Conservation (phyloP, 106 monocot species). For the Vanilla planifolia region DNA sequence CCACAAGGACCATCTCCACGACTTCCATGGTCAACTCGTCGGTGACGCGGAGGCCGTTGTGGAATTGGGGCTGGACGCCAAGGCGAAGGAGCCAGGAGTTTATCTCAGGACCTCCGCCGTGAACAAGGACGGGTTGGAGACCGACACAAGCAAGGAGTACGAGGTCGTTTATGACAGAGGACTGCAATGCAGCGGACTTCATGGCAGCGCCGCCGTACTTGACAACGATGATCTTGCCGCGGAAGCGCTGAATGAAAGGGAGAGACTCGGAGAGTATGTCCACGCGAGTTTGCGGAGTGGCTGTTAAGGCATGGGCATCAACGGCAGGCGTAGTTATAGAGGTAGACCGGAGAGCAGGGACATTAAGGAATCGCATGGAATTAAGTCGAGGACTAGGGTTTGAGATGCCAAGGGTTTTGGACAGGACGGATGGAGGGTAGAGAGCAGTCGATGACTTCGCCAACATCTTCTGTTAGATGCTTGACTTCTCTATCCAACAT, state of each 20-base stretch:
- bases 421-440: not conserved
- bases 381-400: constrained; percentile 9
- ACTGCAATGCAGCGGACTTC: constrained; percentile 55
- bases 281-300: constrained; percentile 44
- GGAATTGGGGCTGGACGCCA: constrained; percentile 61
- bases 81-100: constrained; percentile 68
- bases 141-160: constrained; percentile 91
- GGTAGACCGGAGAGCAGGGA: not conserved
- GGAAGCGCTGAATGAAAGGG: constrained; percentile 88
- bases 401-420: constrained; percentile 8
- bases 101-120: constrained; percentile 93
- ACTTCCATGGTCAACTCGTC: constrained; percentile 93
- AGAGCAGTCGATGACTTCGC: constrained; percentile 1
- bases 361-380: not conserved
- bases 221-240: constrained; percentile 86
- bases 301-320: not conserved
- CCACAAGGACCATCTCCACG: constrained; percentile 95
- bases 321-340: not conserved
- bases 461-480: not conserved
- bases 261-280: constrained; percentile 90
- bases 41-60: constrained; percentile 86
- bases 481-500: not conserved
- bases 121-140: constrained; percentile 79
- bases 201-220: constrained; percentile 97
- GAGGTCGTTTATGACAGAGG: constrained; percentile 73